These are phyloP conservation scores for Russula ochroleuca DNA, from an alignment of 768 basidiomycete species.

Conservation along the genomic window DNA sequence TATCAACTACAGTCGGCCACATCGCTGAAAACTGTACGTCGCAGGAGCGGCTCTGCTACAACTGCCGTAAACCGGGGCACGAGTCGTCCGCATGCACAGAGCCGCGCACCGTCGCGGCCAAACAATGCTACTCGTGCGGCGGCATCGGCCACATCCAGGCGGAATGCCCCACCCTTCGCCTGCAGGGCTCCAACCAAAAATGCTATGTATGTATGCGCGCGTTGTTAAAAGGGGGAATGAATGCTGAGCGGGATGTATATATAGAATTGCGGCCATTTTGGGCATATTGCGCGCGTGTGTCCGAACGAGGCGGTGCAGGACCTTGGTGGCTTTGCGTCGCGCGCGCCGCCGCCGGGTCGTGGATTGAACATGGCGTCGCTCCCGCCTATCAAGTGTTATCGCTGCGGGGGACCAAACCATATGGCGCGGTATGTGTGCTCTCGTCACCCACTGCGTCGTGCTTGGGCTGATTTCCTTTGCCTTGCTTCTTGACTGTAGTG, in stretches of 20 bases:
- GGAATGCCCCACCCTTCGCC: conserved; percentile 76
- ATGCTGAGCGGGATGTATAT: not conserved
- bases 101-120: conserved; percentile 75
- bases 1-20: conserved; percentile 64
- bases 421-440: conserved; percentile 58
- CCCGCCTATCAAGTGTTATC: conserved; percentile 83
- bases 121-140: conserved; percentile 91
- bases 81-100: conserved; percentile 85
- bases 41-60: conserved; percentile 87
- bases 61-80: conserved; percentile 92
- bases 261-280: conserved; percentile 79
- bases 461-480: not conserved
- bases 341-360: conserved; percentile 71
- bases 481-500: conserved; percentile 48
- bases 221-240: not conserved
- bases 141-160: conserved; percentile 89
- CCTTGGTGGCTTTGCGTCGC: conserved; percentile 55
- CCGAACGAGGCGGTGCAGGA: conserved; percentile 43
- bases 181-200: conserved; percentile 67
- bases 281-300: conserved; percentile 78
- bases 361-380: conserved; percentile 69
- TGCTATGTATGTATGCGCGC: conserved; percentile 75
- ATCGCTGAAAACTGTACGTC: conserved; percentile 90
- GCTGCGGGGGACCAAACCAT: conserved; percentile 86
- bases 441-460: not conserved